These are phyloP conservation scores for Penicillium aurantiogriseum DNA, from an alignment of 2,329 filamentous ascomycete species.

Conservation along the genomic window DNA sequence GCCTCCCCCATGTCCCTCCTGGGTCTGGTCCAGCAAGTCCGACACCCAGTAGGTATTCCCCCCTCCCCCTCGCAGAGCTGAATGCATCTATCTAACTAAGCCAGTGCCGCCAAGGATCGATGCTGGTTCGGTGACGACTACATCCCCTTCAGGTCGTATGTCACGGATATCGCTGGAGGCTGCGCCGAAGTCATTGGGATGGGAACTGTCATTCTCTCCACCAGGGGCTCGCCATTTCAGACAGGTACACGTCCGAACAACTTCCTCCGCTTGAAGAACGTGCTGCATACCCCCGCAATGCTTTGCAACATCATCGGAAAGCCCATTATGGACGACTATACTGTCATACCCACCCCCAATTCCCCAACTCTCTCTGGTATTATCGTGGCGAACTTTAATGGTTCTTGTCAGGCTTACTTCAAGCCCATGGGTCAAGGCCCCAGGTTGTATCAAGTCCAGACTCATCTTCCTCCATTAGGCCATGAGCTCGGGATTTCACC, in stretches of 20 bases:
- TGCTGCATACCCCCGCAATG: background rate
- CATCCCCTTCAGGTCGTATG: background rate
- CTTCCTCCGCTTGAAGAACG: background rate
- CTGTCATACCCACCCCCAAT: background rate
- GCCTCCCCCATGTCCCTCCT: background rate
- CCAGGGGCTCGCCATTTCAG: background rate
- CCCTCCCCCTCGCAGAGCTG: background rate
- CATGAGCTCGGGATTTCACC: background rate
- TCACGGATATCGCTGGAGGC: background rate
- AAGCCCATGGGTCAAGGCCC: background rate
- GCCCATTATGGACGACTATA: background rate
- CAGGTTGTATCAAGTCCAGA: background rate
- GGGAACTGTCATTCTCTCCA: background rate
- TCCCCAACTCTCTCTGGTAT: background rate
- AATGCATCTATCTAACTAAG: background rate
- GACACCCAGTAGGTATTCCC: background rate
- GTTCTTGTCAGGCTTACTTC: background rate
- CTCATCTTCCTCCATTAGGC: background rate
- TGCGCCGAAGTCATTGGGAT: background rate
- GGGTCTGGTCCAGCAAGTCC: background rate
- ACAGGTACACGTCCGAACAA: background rate
- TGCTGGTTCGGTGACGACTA: background rate
- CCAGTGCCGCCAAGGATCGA: background rate
- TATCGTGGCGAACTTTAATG: background rate
- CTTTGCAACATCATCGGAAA: background rate